Conservation (phyloP, 108 stramenopile genomes). For the Conticribra guillardii region DNA sequence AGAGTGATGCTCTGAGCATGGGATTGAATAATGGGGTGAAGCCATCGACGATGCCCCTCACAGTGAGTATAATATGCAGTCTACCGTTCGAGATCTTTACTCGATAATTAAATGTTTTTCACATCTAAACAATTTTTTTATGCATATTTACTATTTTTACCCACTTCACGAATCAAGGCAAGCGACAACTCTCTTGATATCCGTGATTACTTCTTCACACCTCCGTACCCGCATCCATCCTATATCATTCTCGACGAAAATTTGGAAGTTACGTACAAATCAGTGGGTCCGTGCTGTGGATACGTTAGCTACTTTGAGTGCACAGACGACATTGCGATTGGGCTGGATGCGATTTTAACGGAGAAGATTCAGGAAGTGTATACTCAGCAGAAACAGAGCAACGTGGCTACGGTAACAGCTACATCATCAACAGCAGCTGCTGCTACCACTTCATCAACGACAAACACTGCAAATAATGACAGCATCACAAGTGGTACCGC, state of each 20-base stretch:
- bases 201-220: slow-evolving; percentile 52
- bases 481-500: too few species aligned
- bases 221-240: slow-evolving; percentile 53
- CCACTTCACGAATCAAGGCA: not conserved
- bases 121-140: not conserved
- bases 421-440: not conserved
- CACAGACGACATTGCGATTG: slow-evolving; percentile 39
- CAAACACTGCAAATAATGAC: not conserved
- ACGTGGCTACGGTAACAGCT: not conserved
- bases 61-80: too few species aligned
- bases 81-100: too few species aligned
- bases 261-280: slow-evolving; percentile 42
- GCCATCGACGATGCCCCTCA: slow-evolving; percentile 42
- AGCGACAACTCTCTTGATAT: slow-evolving; percentile 29
- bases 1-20: slow-evolving; percentile 40
- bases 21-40: slow-evolving; percentile 31
- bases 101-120: not conserved
- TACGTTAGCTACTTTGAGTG: slow-evolving; percentile 50
- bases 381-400: slow-evolving; percentile 8
- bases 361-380: slow-evolving; percentile 35
- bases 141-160: not conserved
- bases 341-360: slow-evolving; percentile 37
- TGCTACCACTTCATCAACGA: not conserved
- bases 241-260: slow-evolving; percentile 51
- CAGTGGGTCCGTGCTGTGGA: slow-evolving; percentile 64